A percentile compares a stretch with the other conserved stretches of the same genome.
These are phyloP conservation scores for Trichomonas tenax DNA, from an alignment of 208 protist genomes.

Conservation along the genomic window DNA sequence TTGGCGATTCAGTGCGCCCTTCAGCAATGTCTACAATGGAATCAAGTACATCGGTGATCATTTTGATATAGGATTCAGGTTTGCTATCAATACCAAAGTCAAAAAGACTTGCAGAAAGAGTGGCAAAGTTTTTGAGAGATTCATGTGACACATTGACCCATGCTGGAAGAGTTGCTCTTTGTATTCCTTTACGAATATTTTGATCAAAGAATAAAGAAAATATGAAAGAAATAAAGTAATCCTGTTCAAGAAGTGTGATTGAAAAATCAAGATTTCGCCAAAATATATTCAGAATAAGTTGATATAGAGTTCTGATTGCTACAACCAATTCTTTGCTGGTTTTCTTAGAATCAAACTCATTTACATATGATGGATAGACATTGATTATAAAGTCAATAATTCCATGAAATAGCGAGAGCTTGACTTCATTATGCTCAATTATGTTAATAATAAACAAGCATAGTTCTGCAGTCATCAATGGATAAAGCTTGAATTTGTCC, in stretches of 20 bases:
- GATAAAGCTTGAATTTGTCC: neutral
- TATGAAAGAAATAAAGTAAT: neutral
- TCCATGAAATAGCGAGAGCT: neutral
- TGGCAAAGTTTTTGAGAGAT: neutral
- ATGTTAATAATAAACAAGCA: neutral
- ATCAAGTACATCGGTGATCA: neutral
- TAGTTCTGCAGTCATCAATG: neutral
- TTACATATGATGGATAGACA: neutral
- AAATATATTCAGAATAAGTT: neutral
- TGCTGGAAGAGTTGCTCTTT: neutral
- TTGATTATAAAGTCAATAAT: neutral
- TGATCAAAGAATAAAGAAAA: neutral
- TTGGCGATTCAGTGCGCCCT: neutral
- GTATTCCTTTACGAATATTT: neutral
- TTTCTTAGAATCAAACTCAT: neutral
- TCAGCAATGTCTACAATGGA: neutral
- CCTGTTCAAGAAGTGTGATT: neutral
- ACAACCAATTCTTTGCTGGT: neutral
- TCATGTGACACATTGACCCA: neutral
- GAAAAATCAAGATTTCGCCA: neutral
- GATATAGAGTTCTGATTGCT: neutral
- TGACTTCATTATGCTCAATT: neutral
- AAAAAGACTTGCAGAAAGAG: neutral
- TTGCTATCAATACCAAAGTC: neutral
- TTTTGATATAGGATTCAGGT: neutral